Evolutionary conservation across 805 yeast genomes (phyloP).

Genomic region (Starmerella asiatica): DNA sequence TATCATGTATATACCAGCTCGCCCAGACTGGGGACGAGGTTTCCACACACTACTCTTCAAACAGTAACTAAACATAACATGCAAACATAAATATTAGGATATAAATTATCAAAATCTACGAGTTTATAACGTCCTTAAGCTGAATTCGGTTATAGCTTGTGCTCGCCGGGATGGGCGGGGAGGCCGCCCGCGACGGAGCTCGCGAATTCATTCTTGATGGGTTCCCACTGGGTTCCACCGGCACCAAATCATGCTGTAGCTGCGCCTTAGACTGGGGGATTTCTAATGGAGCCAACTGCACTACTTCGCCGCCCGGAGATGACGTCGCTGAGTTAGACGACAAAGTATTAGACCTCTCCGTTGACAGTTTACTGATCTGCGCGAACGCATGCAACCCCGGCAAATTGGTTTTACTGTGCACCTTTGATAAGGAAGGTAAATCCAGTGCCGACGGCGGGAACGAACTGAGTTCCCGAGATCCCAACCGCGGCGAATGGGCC

Average conservation of each 20-base stretch:
- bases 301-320: neutral
- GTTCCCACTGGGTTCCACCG: constrained; percentile 16
- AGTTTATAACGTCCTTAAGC: constrained; percentile 17
- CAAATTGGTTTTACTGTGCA: neutral
- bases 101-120: neutral
- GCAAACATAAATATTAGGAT: neutral
- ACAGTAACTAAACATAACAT: no score
- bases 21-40: no score
- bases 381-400: constrained; percentile 7
- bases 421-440: neutral
- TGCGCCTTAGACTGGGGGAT: neutral
- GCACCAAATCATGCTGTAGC: constrained; percentile 1
- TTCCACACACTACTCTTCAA: no score
- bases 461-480: constrained; percentile 24
- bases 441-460: constrained; percentile 4
- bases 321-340: constrained; percentile 2
- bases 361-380: constrained; percentile 6
- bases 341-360: constrained; percentile 5
- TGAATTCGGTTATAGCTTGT: constrained; percentile 10
- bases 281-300: constrained; percentile 9
- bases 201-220: constrained; percentile 10
- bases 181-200: constrained; percentile 16
- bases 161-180: constrained; percentile 7
- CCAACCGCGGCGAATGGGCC: constrained; percentile 34
- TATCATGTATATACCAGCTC: no score